Conservation (phyloP, 108 stramenopile species). For the Nitzschia palea region DNA sequence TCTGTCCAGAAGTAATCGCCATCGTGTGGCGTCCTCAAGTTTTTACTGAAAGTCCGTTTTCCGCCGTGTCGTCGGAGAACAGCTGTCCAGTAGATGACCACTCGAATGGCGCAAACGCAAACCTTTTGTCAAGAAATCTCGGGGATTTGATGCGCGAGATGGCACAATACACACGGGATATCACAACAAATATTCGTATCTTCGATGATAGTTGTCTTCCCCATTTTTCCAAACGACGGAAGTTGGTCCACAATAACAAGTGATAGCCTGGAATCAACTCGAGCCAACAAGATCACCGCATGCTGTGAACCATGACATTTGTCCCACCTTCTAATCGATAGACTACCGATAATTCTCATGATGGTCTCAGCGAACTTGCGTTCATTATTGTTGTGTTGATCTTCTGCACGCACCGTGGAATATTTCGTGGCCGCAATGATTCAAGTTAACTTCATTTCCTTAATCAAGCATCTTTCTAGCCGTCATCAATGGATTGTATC, state of each 20-base stretch:
- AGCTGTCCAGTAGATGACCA: conserved; percentile 49
- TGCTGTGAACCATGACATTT: too few relatives aligned
- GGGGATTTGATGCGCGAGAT: conserved; percentile 70
- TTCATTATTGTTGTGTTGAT: too few relatives aligned
- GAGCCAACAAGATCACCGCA: too few relatives aligned
- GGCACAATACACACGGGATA: conserved; percentile 32
- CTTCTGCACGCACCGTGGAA: too few relatives aligned
- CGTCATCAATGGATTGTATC: too few relatives aligned
- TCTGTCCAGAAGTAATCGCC: conserved; percentile 74
- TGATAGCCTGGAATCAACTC: background rate
- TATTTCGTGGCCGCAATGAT: too few relatives aligned
- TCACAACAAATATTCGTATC: conserved; percentile 41
- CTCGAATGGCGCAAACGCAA: conserved; percentile 69
- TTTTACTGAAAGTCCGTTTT: conserved; percentile 55
- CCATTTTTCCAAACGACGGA: conserved; percentile 6
- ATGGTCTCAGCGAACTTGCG: too few relatives aligned
- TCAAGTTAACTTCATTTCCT: too few relatives aligned
- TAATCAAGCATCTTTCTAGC: too few relatives aligned
- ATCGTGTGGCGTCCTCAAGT: conserved; percentile 75
- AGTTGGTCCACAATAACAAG: background rate
- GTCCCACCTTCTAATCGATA: too few relatives aligned
- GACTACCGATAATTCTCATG: too few relatives aligned
- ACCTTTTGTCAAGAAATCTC: conserved; percentile 52
- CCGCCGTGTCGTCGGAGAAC: conserved; percentile 70
- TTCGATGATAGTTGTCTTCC: conserved; percentile 12